These are phyloP conservation scores for Pseudohyphozyma bogoriensis DNA, from an alignment of 768 basidiomycete genomes.

Conservation along the genomic window DNA sequence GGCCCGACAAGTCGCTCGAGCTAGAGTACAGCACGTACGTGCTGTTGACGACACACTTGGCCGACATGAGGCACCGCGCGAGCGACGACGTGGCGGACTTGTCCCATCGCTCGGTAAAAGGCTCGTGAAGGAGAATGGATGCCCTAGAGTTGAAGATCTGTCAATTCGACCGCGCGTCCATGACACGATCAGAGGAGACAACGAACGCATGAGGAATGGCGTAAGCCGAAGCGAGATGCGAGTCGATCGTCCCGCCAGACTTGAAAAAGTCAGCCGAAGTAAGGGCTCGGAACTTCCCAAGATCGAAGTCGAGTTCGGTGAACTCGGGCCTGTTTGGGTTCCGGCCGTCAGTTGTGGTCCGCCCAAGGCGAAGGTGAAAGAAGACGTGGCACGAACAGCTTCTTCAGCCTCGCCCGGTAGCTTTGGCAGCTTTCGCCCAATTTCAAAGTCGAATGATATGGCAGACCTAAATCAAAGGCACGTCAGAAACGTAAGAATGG, in stretches of 20 bases:
- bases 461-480: not conserved
- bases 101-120: conserved; percentile 15
- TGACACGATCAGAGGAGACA: not conserved
- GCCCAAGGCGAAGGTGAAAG: not conserved
- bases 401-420: not conserved
- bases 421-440: too few relatives aligned
- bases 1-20: conserved; percentile 14
- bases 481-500: not conserved
- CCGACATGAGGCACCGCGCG: conserved; percentile 9
- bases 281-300: conserved; percentile 19
- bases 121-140: conserved; percentile 27
- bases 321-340: conserved; percentile 12
- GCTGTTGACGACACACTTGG: conserved; percentile 26
- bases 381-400: not conserved
- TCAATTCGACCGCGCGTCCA: not conserved
- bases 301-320: conserved; percentile 19
- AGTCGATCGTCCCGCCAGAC: conserved; percentile 12
- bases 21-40: conserved; percentile 16
- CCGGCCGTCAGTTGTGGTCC: too few relatives aligned
- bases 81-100: conserved; percentile 13
- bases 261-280: conserved; percentile 18
- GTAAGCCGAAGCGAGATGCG: conserved; percentile 18
- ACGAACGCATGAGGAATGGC: conserved; percentile 24
- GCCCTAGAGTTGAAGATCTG: conserved; percentile 1
- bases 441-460: not conserved